These are phyloP conservation scores for Lipomyces sp. DNA, from an alignment of 805 yeast genomes.

Conservation along the genomic window DNA sequence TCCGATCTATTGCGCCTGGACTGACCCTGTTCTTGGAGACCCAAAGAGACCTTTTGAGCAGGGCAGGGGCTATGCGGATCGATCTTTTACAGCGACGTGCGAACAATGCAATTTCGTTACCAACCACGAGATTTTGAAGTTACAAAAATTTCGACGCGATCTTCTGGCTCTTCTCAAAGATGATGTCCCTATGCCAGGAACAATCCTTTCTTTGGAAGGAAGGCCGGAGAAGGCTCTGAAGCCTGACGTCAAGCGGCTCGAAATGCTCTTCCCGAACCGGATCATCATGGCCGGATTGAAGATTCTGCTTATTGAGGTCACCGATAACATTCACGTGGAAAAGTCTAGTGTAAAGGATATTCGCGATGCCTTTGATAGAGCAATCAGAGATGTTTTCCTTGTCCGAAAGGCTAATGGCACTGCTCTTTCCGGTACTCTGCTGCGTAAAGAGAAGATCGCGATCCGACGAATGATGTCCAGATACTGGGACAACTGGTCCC, in stretches of 20 bases:
- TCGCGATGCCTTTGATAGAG: slow-evolving; percentile 9
- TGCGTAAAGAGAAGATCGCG: slow-evolving; percentile 9
- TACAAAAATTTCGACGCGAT: slow-evolving; percentile 9
- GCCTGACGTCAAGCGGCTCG: slow-evolving; percentile 5
- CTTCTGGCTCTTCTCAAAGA: slow-evolving; percentile 8
- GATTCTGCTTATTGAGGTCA: neutral
- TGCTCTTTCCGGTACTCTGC: neutral
- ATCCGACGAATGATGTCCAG: slow-evolving; percentile 26
- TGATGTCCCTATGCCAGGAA: slow-evolving; percentile 8
- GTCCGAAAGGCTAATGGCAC: slow-evolving; percentile 7
- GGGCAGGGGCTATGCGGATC: slow-evolving; percentile 10
- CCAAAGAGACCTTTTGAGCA: slow-evolving; percentile 4
- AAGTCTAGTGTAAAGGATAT: slow-evolving; percentile 1
- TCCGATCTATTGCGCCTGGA: slow-evolving; percentile 6
- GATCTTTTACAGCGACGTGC: slow-evolving; percentile 7
- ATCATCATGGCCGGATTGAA: slow-evolving; percentile 6
- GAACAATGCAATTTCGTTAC: slow-evolving; percentile 6
- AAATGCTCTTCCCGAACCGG: slow-evolving; percentile 8
- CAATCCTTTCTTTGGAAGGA: slow-evolving; percentile 3
- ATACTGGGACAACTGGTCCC: slow-evolving; percentile 33
- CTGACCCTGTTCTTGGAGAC: neutral
- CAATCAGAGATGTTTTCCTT: slow-evolving; percentile 3
- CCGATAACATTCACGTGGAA: slow-evolving; percentile 6
- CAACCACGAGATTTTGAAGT: slow-evolving; percentile 8
- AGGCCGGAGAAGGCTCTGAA: slow-evolving; percentile 8